These are phyloP conservation scores for Pichia deserticola DNA, from an alignment of 805 yeast genomes.

Conservation along the genomic window DNA sequence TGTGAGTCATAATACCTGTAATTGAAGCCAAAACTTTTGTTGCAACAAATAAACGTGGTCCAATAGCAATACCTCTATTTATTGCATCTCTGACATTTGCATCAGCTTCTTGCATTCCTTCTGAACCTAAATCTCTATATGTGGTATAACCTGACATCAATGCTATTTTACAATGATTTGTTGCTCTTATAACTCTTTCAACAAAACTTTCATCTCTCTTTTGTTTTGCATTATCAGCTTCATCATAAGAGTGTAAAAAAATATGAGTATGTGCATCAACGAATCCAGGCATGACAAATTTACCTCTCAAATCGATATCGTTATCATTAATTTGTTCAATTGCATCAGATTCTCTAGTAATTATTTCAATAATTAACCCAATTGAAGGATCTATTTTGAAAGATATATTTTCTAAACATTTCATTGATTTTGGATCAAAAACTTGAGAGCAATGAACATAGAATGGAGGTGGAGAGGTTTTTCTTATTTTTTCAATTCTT, in stretches of 20 bases:
- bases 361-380: constrained; percentile 16
- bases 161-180: constrained; percentile 21
- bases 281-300: constrained; percentile 21
- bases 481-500: constrained; percentile 13
- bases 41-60: constrained; percentile 24
- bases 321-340: background rate
- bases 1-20: constrained; percentile 18
- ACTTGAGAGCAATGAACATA: constrained; percentile 16
- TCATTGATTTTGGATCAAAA: constrained; percentile 16
- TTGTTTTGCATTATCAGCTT: constrained; percentile 21
- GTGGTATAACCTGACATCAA: constrained; percentile 24
- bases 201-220: constrained; percentile 23
- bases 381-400: constrained; percentile 16
- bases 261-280: constrained; percentile 27
- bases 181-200: constrained; percentile 21
- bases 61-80: constrained; percentile 21
- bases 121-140: constrained; percentile 25
- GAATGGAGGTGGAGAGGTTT: constrained; percentile 12
- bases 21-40: constrained; percentile 21
- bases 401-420: constrained; percentile 13
- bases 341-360: constrained; percentile 6
- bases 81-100: constrained; percentile 24
- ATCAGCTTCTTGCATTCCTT: constrained; percentile 24
- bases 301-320: constrained; percentile 22
- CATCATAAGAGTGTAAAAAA: constrained; percentile 25